These are phyloP conservation scores for Planoprotostelium fungivorum DNA, from an alignment of 78 protist genomes.

Conservation along the genomic window DNA sequence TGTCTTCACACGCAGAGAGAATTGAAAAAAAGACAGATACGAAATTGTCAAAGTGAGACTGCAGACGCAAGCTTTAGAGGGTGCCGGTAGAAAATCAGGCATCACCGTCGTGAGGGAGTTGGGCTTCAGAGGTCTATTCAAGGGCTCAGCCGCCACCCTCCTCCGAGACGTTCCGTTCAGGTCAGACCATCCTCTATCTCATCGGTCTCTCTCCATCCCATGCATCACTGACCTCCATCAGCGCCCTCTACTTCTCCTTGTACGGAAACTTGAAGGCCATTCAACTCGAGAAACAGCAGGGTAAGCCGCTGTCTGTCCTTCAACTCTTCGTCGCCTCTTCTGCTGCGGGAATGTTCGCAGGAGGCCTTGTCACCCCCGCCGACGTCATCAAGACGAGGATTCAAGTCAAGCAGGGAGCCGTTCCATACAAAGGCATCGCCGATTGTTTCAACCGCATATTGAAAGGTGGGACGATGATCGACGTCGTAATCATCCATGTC, in stretches of 20 bases:
- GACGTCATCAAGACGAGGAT: constrained; percentile 78
- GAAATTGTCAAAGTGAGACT: constrained; percentile 35
- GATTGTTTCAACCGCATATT: constrained; percentile 54
- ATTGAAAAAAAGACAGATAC: no score
- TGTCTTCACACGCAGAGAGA: no score
- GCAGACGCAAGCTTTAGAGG: constrained; percentile 24
- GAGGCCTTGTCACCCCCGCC: constrained; percentile 55
- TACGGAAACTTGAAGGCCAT: constrained; percentile 54
- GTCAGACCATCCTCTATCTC: background rate
- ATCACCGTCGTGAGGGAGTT: constrained; percentile 30
- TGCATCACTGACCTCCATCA: no score
- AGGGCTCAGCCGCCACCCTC: constrained; percentile 71
- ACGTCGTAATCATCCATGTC: no score
- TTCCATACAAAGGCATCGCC: constrained; percentile 45
- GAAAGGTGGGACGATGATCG: background rate
- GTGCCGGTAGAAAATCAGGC: constrained; percentile 11
- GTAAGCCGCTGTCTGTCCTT: background rate
- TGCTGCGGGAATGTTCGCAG: constrained; percentile 63
- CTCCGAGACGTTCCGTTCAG: constrained; percentile 77
- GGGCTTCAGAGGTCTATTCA: constrained; percentile 68
- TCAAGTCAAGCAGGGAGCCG: constrained; percentile 68
- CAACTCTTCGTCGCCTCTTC: constrained; percentile 9
- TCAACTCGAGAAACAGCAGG: background rate
- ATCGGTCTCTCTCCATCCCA: no score
- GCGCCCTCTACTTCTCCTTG: constrained; percentile 70